A percentile compares a stretch with the other conserved stretches of the same genome.
Conservation (phyloP, 2,329 filamentous ascomycete genomes). For the Colletotrichum zoysiae region DNA sequence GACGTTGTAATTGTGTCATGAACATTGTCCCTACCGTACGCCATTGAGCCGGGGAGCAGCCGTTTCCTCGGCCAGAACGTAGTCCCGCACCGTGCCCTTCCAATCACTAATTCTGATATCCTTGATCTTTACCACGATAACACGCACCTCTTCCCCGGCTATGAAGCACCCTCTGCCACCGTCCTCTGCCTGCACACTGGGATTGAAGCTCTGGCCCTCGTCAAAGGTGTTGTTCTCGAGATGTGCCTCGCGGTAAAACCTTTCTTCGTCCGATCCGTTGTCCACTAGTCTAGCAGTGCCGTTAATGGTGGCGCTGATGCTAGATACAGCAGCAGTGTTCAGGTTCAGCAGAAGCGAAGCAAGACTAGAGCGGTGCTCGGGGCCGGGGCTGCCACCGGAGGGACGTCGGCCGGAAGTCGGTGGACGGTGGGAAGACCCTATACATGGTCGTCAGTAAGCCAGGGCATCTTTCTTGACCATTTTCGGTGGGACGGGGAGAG, state of each 20-base stretch:
- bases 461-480: too few species aligned
- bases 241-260: conserved; percentile 85
- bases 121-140: conserved; percentile 86
- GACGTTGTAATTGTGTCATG: background rate
- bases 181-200: conserved; percentile 58
- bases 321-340: conserved; percentile 88
- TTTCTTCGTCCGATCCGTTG: conserved; percentile 82
- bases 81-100: conserved; percentile 95
- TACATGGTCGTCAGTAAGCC: conserved; percentile 20
- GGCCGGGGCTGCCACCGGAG: conserved; percentile 73
- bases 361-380: conserved; percentile 77
- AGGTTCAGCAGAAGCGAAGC: conserved; percentile 89
- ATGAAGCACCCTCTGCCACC: conserved; percentile 76
- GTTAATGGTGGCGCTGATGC: conserved; percentile 93
- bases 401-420: conserved; percentile 75
- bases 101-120: conserved; percentile 93
- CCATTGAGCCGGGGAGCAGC: conserved; percentile 56
- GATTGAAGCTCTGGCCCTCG: conserved; percentile 56
- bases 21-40: conserved; percentile 44
- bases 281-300: conserved; percentile 83
- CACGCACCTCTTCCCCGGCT: conserved; percentile 84
- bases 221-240: conserved; percentile 93
- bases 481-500: too few species aligned
- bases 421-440: conserved; percentile 90
- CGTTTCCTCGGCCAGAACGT: conserved; percentile 59